Base-by-base conservation (phyloP, 305 asterid genomes). In the Euphrasia arctica region DNA sequence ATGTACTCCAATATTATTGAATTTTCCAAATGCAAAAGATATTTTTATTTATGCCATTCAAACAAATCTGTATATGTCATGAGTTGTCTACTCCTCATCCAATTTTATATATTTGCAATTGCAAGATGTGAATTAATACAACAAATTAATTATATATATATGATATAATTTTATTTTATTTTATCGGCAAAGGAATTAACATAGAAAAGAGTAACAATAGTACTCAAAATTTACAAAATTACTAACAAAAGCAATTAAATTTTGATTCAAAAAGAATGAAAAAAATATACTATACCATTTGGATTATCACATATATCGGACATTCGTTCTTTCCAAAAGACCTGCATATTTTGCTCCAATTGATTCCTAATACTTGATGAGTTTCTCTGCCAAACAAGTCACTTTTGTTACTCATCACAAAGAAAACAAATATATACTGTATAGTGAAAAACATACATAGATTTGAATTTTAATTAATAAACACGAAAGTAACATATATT, bases 311-410 rank as follows among this genome's bases (percentile, higher is more conserved):
- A 54, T 55, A 76, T 74, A 61, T 78, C 82, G 0, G 56, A 13
- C 32, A 61, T 28, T 22, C 74, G 71, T 54, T 71, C 73, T 13
- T 65, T 72, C 86, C 84, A 80, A 67, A 83, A 83, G 3, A 3
- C 42, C 54, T 36, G 55, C 78, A 80, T 68, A 29, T 59, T 73
- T 68, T 63, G 64, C 47, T 39, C 67, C 74, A 65, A 49, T 49
- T 63, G 63, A 42, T 54, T 58, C 68, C 1, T 51, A 52, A 70
- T 65, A 67, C 54, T 59, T 52, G 59, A 55, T 31, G 43, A 69
- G 52, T 55, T 58, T 43, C 34, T 68, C 77, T 76, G 64, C 51
- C 8, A 48, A 39, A 39, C 43, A 39, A 39, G 11, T 39, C 22
- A 48, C 52, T 1, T 12, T 39, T 39, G 45, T 8, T 8, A 39